These are phyloP conservation scores for Yueomyces sp. DNA, from an alignment of 1,139 yeast genomes.

Conservation along the genomic window DNA sequence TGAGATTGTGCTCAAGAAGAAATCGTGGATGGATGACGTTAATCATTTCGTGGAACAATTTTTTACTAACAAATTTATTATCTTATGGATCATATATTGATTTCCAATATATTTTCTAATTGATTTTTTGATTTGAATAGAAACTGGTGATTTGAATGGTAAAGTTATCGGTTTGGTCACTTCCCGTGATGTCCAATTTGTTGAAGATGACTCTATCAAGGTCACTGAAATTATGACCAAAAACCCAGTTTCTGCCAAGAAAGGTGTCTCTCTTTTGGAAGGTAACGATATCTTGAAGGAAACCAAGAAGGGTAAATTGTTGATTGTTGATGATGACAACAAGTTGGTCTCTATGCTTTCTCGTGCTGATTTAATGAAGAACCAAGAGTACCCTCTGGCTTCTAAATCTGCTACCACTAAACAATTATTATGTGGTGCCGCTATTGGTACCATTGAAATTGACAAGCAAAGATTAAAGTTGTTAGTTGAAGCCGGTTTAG, in stretches of 20 bases:
- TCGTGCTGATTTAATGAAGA: constrained; percentile 93
- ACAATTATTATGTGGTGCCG: constrained; percentile 97
- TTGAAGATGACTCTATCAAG: constrained; percentile 51
- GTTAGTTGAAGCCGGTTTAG: constrained; percentile 93
- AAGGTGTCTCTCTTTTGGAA: constrained; percentile 69
- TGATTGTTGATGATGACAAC: constrained; percentile 70
- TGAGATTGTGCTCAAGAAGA: not conserved
- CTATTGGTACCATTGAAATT: constrained; percentile 86
- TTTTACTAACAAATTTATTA: not conserved
- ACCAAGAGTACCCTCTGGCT: constrained; percentile 86
- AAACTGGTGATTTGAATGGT: constrained; percentile 74
- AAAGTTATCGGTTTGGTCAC: constrained; percentile 91
- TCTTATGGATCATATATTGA: constrained; percentile 3
- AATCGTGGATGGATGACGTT: not conserved
- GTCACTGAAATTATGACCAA: constrained; percentile 82
- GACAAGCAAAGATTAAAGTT: constrained; percentile 75
- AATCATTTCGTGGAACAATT: no score
- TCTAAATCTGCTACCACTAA: constrained; percentile 87
- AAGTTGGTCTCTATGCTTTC: constrained; percentile 80
- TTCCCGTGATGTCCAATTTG: constrained; percentile 94
- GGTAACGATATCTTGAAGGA: constrained; percentile 85
- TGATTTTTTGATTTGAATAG: constrained; percentile 27
- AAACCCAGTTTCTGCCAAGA: constrained; percentile 70
- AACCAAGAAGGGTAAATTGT: constrained; percentile 95
- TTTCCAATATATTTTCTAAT: not conserved